Evolutionary conservation across 2,329 filamentous ascomycete genomes (phyloP).

Genomic region (Fusarium euwallaceae): DNA sequence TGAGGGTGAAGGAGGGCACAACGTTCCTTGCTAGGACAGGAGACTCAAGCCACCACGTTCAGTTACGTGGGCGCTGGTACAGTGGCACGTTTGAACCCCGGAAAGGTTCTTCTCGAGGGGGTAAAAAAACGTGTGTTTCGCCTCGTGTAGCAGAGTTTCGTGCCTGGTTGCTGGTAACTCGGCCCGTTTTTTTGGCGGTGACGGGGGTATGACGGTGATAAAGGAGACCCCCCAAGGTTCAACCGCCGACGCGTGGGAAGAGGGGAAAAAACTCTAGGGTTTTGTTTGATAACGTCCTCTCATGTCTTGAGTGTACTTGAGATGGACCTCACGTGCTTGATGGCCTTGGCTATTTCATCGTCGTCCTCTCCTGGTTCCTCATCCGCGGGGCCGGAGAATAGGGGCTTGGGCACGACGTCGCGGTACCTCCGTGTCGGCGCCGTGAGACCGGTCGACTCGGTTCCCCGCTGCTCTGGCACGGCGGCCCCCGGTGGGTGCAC

Average conservation of each 20-base stretch:
- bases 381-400: slow-evolving; percentile 43
- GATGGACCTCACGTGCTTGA: slow-evolving; percentile 50
- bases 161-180: neutral
- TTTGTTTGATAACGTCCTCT: slow-evolving; percentile 10
- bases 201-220: slow-evolving; percentile 25
- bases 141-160: slow-evolving; percentile 7
- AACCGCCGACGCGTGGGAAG: slow-evolving; percentile 3
- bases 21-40: neutral
- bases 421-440: slow-evolving; percentile 41
- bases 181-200: slow-evolving; percentile 7
- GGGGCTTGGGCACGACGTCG: slow-evolving; percentile 43
- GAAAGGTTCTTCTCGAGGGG: slow-evolving; percentile 1
- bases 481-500: slow-evolving; percentile 8
- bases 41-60: neutral
- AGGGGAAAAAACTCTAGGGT: neutral
- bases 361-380: slow-evolving; percentile 48
- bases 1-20: neutral
- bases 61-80: neutral
- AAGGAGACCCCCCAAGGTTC: slow-evolving; percentile 24
- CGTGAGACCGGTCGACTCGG: slow-evolving; percentile 37
- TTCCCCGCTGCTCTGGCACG: slow-evolving; percentile 12
- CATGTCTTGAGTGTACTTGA: slow-evolving; percentile 48
- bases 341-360: slow-evolving; percentile 46
- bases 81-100: neutral
- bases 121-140: slow-evolving; percentile 9